phyloP scores from a whole-genome alignment of 208 protist species.

The Leishmania arabica region DNA sequence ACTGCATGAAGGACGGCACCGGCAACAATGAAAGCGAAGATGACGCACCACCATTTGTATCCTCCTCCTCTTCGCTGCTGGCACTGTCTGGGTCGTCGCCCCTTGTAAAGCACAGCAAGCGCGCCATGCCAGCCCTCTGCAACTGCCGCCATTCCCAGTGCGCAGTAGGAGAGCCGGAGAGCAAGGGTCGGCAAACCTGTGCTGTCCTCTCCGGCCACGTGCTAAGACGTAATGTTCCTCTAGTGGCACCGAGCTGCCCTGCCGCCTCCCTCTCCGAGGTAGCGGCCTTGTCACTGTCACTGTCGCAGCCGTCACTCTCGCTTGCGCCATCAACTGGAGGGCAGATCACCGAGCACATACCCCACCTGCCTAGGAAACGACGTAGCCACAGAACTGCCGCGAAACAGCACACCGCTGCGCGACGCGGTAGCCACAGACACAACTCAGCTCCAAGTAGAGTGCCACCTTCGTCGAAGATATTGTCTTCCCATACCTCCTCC shows the following conservation, averaged over 20 bases:
- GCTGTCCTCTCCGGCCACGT: neutral
- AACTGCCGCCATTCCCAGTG: neutral
- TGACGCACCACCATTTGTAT: neutral
- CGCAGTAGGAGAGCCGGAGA: neutral
- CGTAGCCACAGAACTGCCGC: neutral
- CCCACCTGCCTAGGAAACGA: neutral
- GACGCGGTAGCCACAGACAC: conserved; percentile 5
- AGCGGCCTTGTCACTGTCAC: neutral
- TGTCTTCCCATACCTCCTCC: neutral
- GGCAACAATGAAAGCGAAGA: neutral
- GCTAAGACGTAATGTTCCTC: neutral
- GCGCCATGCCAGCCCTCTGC: neutral
- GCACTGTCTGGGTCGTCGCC: neutral
- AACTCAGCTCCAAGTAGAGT: neutral
- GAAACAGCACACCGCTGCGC: neutral
- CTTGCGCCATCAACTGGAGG: neutral
- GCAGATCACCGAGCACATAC: neutral
- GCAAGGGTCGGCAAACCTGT: neutral
- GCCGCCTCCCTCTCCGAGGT: neutral
- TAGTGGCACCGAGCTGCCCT: neutral
- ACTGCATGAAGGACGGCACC: neutral
- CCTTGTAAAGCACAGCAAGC: neutral
- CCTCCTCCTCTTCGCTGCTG: neutral
- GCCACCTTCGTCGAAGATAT: conserved; percentile 15
- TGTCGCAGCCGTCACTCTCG: neutral